These are phyloP conservation scores for Trichoderma asperelloides DNA, from an alignment of 495 filamentous ascomycete species.

Conservation along the genomic window DNA sequence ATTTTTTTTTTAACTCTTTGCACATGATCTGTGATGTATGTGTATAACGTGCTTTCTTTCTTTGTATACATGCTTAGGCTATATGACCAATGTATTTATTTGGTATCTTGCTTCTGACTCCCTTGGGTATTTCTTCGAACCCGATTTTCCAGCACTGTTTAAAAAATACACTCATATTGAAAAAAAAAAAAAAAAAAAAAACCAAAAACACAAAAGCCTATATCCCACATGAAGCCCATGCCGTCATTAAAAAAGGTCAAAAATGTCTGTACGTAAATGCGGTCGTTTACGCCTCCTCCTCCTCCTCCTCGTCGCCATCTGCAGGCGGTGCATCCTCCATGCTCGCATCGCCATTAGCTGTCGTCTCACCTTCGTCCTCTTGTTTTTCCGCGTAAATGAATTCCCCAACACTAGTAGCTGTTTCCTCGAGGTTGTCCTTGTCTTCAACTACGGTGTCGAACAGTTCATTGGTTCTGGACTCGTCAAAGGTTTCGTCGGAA, in stretches of 20 bases:
- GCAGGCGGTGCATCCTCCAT: slow-evolving; percentile 14
- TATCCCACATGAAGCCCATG: background rate
- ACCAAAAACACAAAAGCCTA: too few species aligned
- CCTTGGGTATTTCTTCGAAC: background rate
- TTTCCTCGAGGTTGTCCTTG: slow-evolving; percentile 54
- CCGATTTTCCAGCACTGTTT: background rate
- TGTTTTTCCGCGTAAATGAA: slow-evolving; percentile 14
- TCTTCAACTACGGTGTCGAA: slow-evolving; percentile 64
- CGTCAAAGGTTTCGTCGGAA: slow-evolving; percentile 52
- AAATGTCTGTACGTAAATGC: too few species aligned
- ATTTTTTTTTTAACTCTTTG: background rate
- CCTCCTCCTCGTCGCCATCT: background rate
- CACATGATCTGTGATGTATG: background rate
- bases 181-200: background rate
- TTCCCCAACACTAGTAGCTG: slow-evolving; percentile 29
- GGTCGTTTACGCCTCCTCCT: background rate
- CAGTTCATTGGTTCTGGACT: slow-evolving; percentile 45
- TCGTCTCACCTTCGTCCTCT: background rate
- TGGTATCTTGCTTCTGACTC: background rate
- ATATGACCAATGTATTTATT: background rate
- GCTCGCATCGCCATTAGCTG: background rate
- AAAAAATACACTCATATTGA: background rate
- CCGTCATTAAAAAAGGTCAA: background rate
- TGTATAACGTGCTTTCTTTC: background rate
- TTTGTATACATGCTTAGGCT: too few species aligned